These are phyloP conservation scores for Acanthamoeba castellanii DNA, from an alignment of 208 protist species.

Conservation along the genomic window DNA sequence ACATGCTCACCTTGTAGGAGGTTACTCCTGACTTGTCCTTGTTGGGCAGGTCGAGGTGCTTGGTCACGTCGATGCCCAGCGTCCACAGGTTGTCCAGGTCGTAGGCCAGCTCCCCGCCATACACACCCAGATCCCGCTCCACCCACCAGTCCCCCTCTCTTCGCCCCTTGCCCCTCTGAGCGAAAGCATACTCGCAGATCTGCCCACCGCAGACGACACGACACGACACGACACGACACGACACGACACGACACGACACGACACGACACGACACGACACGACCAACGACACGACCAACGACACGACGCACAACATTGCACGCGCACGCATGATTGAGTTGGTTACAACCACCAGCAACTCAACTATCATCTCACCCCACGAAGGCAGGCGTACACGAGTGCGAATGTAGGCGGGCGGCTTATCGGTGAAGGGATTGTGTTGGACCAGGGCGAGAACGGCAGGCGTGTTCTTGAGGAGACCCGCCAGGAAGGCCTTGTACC, in stretches of 20 bases:
- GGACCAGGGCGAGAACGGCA: neutral
- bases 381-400: neutral
- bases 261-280: neutral
- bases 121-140: slow-evolving; percentile 56
- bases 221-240: neutral
- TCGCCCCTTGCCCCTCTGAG: neutral
- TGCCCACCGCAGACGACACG: neutral
- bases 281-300: no score
- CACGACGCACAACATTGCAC: no score
- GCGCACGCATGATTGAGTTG: no score
- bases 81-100: slow-evolving; percentile 66
- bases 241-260: no score
- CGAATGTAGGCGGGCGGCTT: neutral
- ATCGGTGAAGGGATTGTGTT: slow-evolving; percentile 17
- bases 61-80: slow-evolving; percentile 53
- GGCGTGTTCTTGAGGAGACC: slow-evolving; percentile 59
- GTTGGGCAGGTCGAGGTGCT: slow-evolving; percentile 60
- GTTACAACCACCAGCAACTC: no score
- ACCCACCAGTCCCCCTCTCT: slow-evolving; percentile 19
- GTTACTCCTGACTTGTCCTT: slow-evolving; percentile 18
- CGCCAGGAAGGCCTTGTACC: slow-evolving; percentile 51
- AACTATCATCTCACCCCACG: no score
- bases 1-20: neutral
- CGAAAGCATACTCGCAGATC: slow-evolving; percentile 49
- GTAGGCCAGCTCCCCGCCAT: slow-evolving; percentile 51